Base-by-base conservation (phyloP, 2,329 filamentous ascomycete species). In the Microcyclospora pomicola region DNA sequence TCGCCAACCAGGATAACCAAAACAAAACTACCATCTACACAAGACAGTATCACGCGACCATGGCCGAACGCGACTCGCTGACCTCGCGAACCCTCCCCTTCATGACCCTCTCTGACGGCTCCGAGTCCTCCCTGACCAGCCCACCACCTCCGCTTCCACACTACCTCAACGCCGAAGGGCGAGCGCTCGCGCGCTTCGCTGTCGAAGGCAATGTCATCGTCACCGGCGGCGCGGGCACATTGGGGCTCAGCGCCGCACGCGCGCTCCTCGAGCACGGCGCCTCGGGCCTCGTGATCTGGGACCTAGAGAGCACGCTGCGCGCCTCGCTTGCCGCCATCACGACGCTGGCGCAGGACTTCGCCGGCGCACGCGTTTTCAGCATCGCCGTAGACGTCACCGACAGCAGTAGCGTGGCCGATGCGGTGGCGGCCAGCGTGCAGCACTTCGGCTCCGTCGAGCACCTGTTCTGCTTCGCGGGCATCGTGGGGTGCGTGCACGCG, bases 221-320 rank as follows among this genome's bases (percentile, higher is more conserved):
- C 10, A 81, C 79, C 0, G 79, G 79, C 13, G 79, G 78, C 27
- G 71, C 75, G 11, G 80, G 80, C 3, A 75, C 70, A 9, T 62
- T 82, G 0, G 77, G 73, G 6, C 63, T 77, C 7, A 64, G 66
- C 39, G 67, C 70, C 19, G 71, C 71, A 1, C 61, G 67, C 33
- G 78, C 78, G 2, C 66, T 84, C 14, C 73, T 83, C 29, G 77
- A 83, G 56, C 79, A 83, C 50, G 79, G 79, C 6, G 61, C 75
- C 2, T 53, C 61, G 0, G 73, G 71, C 2, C 60, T 82, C 9
- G 67, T 66, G 31, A 65, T 83, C 24, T 71, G 80, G 51, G 78
- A 82, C 52, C 51, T 77, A 10, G 61, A 69, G 48, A 51, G 60
- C 3, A 61, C 67, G 2, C 44, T 59, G 2, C 49, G 49, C 24